Conservation (phyloP, 257 asterid species). For the Plectranthus barbatus region DNA sequence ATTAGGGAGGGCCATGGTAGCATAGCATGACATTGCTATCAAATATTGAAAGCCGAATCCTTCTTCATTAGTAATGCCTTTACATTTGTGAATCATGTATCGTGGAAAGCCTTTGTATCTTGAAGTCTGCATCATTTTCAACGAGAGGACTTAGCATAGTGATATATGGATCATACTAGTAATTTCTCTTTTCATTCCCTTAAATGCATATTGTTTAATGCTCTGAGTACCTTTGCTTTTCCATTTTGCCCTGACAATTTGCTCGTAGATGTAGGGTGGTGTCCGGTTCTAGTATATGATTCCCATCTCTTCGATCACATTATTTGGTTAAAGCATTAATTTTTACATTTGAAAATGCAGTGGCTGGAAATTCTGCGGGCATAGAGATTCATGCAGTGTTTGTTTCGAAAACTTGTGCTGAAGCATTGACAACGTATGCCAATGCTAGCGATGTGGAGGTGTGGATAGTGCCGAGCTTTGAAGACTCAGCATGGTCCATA, state of each 20-base stretch:
- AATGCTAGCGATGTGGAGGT: constrained; percentile 28
- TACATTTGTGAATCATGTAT: no score
- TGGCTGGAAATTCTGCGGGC: constrained; percentile 73
- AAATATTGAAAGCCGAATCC: no score
- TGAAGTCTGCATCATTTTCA: no score
- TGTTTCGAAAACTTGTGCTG: constrained; percentile 55
- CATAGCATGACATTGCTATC: no score
- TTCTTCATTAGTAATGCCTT: no score
- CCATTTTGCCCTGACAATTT: neutral
- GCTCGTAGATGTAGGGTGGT: no score
- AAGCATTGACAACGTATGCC: constrained; percentile 37
- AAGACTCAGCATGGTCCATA: constrained; percentile 72
- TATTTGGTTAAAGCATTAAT: neutral
- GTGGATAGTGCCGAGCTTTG: constrained; percentile 59
- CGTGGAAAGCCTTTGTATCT: no score
- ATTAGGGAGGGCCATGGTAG: no score
- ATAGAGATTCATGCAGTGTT: constrained; percentile 60
- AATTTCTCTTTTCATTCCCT: no score
- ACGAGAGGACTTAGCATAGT: no score
- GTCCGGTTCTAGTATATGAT: neutral
- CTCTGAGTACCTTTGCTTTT: neutral
- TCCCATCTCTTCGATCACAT: neutral
- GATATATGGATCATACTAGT: no score
- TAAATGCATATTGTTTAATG: no score
- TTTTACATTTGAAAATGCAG: constrained; percentile 35